These are phyloP conservation scores for Chrysanthemum lavandulifolium DNA, from an alignment of 129 eudicot species.

Conservation along the genomic window DNA sequence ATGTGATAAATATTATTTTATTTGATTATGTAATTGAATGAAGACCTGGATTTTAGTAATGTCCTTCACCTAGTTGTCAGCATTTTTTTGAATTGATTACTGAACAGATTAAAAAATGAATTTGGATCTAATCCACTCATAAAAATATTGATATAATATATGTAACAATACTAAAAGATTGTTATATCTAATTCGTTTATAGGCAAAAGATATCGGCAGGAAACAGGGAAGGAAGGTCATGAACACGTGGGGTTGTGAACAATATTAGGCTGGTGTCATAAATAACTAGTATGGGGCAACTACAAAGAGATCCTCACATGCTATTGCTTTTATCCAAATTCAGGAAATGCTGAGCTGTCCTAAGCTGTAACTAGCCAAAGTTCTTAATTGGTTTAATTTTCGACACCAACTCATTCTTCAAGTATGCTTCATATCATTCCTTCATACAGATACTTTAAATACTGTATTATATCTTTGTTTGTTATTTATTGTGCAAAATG, in stretches of 20 bases:
- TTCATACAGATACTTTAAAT: conserved; percentile 25
- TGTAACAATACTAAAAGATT: neutral
- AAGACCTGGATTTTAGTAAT: neutral
- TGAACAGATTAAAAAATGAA: neutral
- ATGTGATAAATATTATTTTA: neutral
- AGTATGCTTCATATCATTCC: conserved; percentile 34
- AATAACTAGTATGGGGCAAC: conserved; percentile 30
- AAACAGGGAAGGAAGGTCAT: conserved; percentile 32
- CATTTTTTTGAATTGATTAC: neutral
- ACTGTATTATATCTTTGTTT: conserved; percentile 20
- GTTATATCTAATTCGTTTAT: neutral
- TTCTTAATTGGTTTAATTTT: conserved; percentile 24
- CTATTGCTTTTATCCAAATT: conserved; percentile 30
- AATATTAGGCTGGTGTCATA: conserved; percentile 28
- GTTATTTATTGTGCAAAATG: conserved; percentile 15
- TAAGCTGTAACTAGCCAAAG: conserved; percentile 35
- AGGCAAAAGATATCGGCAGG: conserved; percentile 26
- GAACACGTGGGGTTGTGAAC: conserved; percentile 34
- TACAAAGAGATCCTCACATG: conserved; percentile 36
- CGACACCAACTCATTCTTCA: conserved; percentile 30
- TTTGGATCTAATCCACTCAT: conserved; percentile 1
- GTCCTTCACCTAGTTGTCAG: neutral
- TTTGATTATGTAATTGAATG: neutral
- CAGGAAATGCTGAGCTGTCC: conserved; percentile 37
- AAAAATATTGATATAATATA: neutral